A percentile compares a stretch with the other conserved stretches of the same genome.
Evolutionary conservation across 495 filamentous ascomycete genomes (phyloP).

Genomic region (Trypethelium eluteriae): DNA sequence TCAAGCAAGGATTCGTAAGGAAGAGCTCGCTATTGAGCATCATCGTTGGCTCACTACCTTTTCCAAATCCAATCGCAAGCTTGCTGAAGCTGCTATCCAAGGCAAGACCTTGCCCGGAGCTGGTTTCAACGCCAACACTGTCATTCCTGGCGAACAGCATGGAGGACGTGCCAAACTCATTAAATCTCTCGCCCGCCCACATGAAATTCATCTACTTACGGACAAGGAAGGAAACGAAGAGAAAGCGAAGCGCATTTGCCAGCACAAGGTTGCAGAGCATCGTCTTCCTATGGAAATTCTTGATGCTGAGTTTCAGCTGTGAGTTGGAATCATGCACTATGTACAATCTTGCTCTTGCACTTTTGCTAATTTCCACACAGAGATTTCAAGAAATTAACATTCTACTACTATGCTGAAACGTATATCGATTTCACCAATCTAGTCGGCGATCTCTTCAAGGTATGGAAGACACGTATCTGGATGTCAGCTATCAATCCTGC

Average conservation of each 20-base stretch:
- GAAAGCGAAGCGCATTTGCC: conserved; percentile 91
- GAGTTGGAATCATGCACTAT: conserved; percentile 34
- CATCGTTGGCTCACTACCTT: conserved; percentile 98
- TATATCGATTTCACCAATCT: conserved; percentile 99
- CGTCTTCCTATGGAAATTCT: conserved; percentile 96
- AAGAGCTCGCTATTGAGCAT: conserved; percentile 83
- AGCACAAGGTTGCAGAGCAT: conserved; percentile 92
- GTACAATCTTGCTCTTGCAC: not conserved
- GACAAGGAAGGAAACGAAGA: conserved; percentile 98
- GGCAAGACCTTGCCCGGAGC: conserved; percentile 2
- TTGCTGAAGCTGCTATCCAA: conserved; percentile 5
- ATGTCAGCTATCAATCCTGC: conserved; percentile 99
- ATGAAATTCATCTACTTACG: conserved; percentile 76
- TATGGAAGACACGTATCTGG: conserved; percentile 98
- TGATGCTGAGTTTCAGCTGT: conserved; percentile 99
- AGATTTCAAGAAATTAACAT: conserved; percentile 98
- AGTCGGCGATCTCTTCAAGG: conserved; percentile 95
- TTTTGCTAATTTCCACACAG: conserved; percentile 41
- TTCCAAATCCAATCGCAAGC: conserved; percentile 14
- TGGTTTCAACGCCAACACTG: conserved; percentile 22
- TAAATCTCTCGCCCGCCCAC: conserved; percentile 80
- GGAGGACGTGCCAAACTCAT: conserved; percentile 58
- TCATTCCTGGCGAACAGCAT: conserved; percentile 16
- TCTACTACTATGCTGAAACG: conserved; percentile 95
- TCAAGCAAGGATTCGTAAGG: conserved; percentile 77